Conservation (phyloP, 75 land plant genomes). For the Picea sitchensis region DNA sequence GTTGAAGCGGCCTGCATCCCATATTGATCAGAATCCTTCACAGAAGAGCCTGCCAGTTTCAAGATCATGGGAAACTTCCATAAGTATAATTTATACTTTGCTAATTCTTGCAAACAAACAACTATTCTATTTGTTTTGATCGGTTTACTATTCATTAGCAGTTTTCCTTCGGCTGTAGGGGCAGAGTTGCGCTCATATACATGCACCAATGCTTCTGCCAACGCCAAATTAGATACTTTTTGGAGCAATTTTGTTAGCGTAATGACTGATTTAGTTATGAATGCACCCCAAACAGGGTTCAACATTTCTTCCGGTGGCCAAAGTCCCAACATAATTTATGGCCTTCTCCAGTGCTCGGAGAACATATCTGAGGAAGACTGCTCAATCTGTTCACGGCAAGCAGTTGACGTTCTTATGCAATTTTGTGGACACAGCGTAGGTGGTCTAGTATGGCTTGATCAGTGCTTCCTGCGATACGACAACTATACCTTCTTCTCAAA, state of each 20-base stretch:
- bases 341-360: neutral
- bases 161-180: neutral
- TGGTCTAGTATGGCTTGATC: neutral
- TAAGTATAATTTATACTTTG: slow-evolving; percentile 10
- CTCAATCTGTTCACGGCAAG: neutral
- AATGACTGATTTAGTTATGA: neutral
- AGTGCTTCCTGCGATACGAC: slow-evolving; percentile 15
- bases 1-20: too few relatives aligned
- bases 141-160: neutral
- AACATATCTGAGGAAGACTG: neutral
- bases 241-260: neutral
- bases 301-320: neutral
- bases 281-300: neutral
- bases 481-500: slow-evolving; percentile 4
- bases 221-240: neutral
- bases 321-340: neutral
- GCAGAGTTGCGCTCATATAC: too few relatives aligned
- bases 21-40: too few relatives aligned
- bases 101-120: neutral
- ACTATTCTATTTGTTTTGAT: neutral
- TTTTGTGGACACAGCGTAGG: neutral
- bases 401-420: too few relatives aligned
- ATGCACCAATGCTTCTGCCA: neutral
- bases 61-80: too few relatives aligned
- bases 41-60: too few relatives aligned